Evolutionary conservation across 2,329 filamentous ascomycete species (phyloP).

Genomic region (Ophiostoma angusticollis): DNA sequence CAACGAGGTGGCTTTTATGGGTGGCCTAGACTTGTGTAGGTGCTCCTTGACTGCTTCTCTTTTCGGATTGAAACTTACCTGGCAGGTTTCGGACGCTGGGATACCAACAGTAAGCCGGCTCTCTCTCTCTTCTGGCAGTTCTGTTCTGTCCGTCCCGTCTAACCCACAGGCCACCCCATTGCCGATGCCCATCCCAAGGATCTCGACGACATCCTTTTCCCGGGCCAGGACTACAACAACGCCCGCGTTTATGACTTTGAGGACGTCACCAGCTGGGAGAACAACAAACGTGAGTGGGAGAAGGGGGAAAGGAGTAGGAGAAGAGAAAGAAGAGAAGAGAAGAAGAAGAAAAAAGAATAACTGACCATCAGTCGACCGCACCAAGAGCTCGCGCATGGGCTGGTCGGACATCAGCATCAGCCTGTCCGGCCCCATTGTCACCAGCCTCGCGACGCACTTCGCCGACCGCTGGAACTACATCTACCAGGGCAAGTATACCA

Average conservation of each 20-base stretch:
- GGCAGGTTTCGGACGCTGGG: constrained; percentile 67
- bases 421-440: constrained; percentile 59
- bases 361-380: constrained; percentile 49
- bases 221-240: constrained; percentile 90
- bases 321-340: too few relatives aligned
- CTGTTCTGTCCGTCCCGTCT: background rate
- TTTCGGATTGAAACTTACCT: constrained; percentile 2
- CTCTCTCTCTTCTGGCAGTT: too few relatives aligned
- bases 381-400: constrained; percentile 72
- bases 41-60: background rate
- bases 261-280: constrained; percentile 63
- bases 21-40: constrained; percentile 68
- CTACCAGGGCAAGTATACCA: constrained; percentile 64
- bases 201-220: constrained; percentile 64
- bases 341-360: too few relatives aligned
- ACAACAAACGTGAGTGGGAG: constrained; percentile 61
- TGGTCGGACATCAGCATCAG: constrained; percentile 82
- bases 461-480: constrained; percentile 85
- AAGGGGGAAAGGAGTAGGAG: too few relatives aligned
- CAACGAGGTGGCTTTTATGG: constrained; percentile 75
- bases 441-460: constrained; percentile 67
- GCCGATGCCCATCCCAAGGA: constrained; percentile 72
- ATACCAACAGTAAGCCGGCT: constrained; percentile 57
- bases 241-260: constrained; percentile 72
- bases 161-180: constrained; percentile 52